Evolutionary conservation across 192 early-diverging fungal species (phyloP), one percentile per base, ranked within the genome.

Genomic region (Mortierella antarctica): DNA sequence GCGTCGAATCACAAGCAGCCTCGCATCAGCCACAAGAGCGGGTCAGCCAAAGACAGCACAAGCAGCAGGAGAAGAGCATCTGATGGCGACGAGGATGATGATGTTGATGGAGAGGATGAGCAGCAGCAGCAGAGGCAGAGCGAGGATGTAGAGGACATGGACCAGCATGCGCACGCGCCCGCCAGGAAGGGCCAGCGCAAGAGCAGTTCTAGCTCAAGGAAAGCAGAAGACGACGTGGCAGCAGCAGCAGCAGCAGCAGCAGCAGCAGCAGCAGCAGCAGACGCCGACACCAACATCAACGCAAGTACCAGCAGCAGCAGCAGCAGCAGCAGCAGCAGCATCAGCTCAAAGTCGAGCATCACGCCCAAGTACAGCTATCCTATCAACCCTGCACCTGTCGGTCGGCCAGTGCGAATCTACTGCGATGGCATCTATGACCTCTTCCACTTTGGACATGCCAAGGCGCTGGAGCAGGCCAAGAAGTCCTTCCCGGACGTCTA

Each of bases 361-460:
- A 53, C 58, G 7, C 56, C 67, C 20, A 60, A 65, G 47, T 80
- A 74, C 64, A 83, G 79, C 55, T 91, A 88, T 76, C 83, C 59
- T 31, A 90, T 92, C 66, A 92, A 92, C 71, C 71, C 85, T 39
- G 87, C 92, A 53, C 92, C 91, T 46, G 83, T 72, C n/a, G 91
- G 89, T 82, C 87, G 91, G 23, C 89, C 91, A 11, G 88, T 94
- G 53, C 86, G 95, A 45, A 88, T 96, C 62, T 96, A 96, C 83
- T 93, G 90, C 73, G 95, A 96, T 84, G 95, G 95, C 14, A 95
- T 96, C 57, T 96, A 92, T 81, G 93, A 95, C 83, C 72, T 94
- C 73, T 92, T 95, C 67, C 93, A 96, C 76, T 92, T 93, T 65
- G 95, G 95, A 2, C 93, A 96, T 62, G 91, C 92, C 70, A 88